These are phyloP conservation scores for Wolfiporia cocos DNA, from an alignment of 1,284 basidiomycete species.

Conservation along the genomic window DNA sequence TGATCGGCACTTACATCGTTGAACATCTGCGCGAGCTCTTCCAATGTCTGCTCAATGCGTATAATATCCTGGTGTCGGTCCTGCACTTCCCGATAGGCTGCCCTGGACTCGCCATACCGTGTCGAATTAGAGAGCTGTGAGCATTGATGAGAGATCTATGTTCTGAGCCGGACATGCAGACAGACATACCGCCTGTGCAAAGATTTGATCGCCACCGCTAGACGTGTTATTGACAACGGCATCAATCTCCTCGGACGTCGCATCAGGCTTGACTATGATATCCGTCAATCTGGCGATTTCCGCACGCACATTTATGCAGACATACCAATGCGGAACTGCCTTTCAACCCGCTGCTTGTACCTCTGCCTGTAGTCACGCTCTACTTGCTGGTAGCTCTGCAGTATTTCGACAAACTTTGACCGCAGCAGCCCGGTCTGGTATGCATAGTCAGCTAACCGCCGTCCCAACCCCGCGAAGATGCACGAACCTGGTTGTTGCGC, in stretches of 20 bases:
- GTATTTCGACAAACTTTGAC: conserved; percentile 58
- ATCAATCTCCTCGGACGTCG: conserved; percentile 77
- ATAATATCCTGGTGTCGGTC: conserved; percentile 86
- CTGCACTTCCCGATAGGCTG: conserved; percentile 87
- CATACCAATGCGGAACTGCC: conserved; percentile 84
- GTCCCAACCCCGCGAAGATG: not conserved
- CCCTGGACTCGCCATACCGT: conserved; percentile 79
- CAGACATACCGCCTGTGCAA: conserved; percentile 75
- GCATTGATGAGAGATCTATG: not conserved
- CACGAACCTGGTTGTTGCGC: conserved; percentile 62
- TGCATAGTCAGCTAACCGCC: no score
- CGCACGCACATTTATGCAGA: conserved; percentile 4
- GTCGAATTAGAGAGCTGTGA: conserved; percentile 61
- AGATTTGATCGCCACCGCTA: conserved; percentile 64
- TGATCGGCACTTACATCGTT: conserved; percentile 47
- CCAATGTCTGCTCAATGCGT: conserved; percentile 83
- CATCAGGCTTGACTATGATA: conserved; percentile 78
- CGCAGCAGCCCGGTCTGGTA: conserved; percentile 53
- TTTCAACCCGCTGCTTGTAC: conserved; percentile 80
- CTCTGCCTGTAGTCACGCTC: conserved; percentile 83
- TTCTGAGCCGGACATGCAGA: not conserved
- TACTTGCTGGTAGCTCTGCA: conserved; percentile 77
- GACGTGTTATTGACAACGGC: conserved; percentile 70
- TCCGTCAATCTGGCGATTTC: no score
- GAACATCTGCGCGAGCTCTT: conserved; percentile 86